Percentiles rank a stretch among this genome's conserved stretches.
Evolutionary conservation across 768 basidiomycete genomes (phyloP).

Genomic region (Pleurotus salmoneostramineus): DNA sequence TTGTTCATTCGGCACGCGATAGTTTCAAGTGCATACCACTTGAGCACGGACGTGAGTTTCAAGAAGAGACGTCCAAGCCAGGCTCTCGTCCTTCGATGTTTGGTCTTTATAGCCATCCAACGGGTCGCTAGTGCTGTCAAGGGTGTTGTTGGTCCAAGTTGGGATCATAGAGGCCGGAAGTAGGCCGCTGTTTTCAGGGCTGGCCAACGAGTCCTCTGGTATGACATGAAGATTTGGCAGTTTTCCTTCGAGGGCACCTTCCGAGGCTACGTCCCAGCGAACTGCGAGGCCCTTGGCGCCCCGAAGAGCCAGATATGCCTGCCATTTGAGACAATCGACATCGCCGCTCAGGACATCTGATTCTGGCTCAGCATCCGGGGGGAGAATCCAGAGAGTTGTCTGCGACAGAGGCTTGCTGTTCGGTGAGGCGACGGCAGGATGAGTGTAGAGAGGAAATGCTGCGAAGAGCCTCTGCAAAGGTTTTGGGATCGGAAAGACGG

Average conservation of each 20-base stretch:
- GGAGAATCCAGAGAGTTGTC: conserved; percentile 66
- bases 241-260: conserved; percentile 64
- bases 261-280: conserved; percentile 64
- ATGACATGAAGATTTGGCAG: conserved; percentile 68
- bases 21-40: conserved; percentile 40
- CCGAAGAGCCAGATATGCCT: conserved; percentile 75
- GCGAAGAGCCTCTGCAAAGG: conserved; percentile 50
- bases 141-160: conserved; percentile 62
- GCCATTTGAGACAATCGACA: conserved; percentile 89
- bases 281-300: conserved; percentile 47
- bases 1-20: conserved; percentile 3
- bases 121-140: conserved; percentile 25
- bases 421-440: conserved; percentile 34
- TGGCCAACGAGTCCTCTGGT: conserved; percentile 19
- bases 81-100: conserved; percentile 63
- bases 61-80: conserved; percentile 78
- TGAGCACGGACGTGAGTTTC: conserved; percentile 77
- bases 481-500: conserved; percentile 24
- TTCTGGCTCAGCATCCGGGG: conserved; percentile 29
- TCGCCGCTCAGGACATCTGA: conserved; percentile 57
- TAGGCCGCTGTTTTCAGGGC: conserved; percentile 34
- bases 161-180: conserved; percentile 68
- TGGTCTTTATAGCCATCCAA: conserved; percentile 69
- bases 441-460: conserved; percentile 55
- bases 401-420: conserved; percentile 18